phyloP scores from a whole-genome alignment of 352 stramenopile species.

The Phytophthora hibernalis region DNA sequence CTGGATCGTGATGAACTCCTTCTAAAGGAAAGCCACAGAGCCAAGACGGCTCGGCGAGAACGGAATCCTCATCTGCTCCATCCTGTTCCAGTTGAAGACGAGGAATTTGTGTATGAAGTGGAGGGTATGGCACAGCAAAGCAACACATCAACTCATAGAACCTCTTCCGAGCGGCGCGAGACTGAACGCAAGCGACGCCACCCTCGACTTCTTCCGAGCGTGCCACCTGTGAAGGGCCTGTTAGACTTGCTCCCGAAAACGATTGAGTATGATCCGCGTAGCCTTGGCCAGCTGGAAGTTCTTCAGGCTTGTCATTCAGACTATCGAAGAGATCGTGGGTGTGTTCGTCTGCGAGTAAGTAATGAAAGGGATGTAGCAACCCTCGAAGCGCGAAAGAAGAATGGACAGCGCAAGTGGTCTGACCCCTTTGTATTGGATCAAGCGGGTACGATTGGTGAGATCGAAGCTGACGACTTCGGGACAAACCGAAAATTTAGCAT shows the following conservation, averaged over 20 bases:
- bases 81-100: slow-evolving; percentile 29
- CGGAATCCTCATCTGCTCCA: slow-evolving; percentile 73
- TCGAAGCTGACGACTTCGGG: slow-evolving; percentile 72
- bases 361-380: slow-evolving; percentile 45
- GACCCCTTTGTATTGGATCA: slow-evolving; percentile 76
- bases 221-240: slow-evolving; percentile 83
- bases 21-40: slow-evolving; percentile 67
- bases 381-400: slow-evolving; percentile 50
- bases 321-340: slow-evolving; percentile 66
- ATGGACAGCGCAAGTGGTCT: slow-evolving; percentile 74
- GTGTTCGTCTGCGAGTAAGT: slow-evolving; percentile 78
- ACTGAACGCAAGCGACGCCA: slow-evolving; percentile 67
- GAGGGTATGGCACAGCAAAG: slow-evolving; percentile 6
- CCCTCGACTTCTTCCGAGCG: slow-evolving; percentile 76
- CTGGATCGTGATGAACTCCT: slow-evolving; percentile 82
- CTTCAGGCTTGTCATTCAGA: slow-evolving; percentile 86
- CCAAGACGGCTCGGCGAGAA: slow-evolving; percentile 39
- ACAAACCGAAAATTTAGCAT: slow-evolving; percentile 79
- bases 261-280: slow-evolving; percentile 59
- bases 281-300: slow-evolving; percentile 74
- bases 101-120: slow-evolving; percentile 16
- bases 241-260: slow-evolving; percentile 84
- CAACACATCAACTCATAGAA: slow-evolving; percentile 2
- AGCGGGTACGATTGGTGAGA: slow-evolving; percentile 74
- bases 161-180: slow-evolving; percentile 25